A percentile compares a stretch with the other conserved stretches of the same genome.
phyloP scores from a whole-genome alignment of 305 asterid species.

The Rubia occidens region DNA sequence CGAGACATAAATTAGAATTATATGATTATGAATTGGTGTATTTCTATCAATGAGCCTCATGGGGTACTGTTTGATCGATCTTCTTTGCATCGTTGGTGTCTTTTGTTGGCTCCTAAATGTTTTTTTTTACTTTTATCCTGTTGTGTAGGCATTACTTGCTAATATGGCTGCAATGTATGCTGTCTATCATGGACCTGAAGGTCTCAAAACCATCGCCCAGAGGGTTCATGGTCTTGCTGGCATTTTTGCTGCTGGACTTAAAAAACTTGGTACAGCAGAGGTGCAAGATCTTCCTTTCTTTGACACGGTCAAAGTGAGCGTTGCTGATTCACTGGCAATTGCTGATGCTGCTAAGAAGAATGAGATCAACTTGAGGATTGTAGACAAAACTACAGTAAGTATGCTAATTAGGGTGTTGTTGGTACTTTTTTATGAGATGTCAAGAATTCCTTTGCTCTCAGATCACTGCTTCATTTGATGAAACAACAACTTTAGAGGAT shows the following conservation, averaged over 20 bases:
- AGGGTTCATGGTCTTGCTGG: slow-evolving; percentile 94
- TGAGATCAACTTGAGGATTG: slow-evolving; percentile 63
- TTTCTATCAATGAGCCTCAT: not conserved
- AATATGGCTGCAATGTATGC: slow-evolving; percentile 99
- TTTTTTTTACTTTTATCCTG: slow-evolving; percentile 3
- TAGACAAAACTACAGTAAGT: slow-evolving; percentile 68
- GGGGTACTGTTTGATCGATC: not conserved
- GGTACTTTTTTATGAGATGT: slow-evolving; percentile 11
- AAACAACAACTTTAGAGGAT: slow-evolving; percentile 51
- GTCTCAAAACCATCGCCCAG: slow-evolving; percentile 79
- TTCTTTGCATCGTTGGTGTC: not conserved
- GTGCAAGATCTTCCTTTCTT: slow-evolving; percentile 87
- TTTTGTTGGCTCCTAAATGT: not conserved
- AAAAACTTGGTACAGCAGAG: slow-evolving; percentile 80
- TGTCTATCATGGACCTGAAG: slow-evolving; percentile 68
- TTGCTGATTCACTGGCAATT: slow-evolving; percentile 58
- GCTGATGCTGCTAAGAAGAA: slow-evolving; percentile 65
- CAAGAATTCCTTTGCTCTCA: slow-evolving; percentile 23
- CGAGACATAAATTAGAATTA: not conserved
- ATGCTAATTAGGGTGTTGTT: slow-evolving; percentile 11
- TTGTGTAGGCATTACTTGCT: slow-evolving; percentile 81
- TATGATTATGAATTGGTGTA: not conserved
- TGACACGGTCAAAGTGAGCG: slow-evolving; percentile 79
- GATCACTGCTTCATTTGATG: slow-evolving; percentile 87
- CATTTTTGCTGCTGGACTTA: slow-evolving; percentile 62